These are phyloP conservation scores for Bryoglossum gracile DNA, from an alignment of 495 filamentous ascomycete genomes.

Conservation along the genomic window DNA sequence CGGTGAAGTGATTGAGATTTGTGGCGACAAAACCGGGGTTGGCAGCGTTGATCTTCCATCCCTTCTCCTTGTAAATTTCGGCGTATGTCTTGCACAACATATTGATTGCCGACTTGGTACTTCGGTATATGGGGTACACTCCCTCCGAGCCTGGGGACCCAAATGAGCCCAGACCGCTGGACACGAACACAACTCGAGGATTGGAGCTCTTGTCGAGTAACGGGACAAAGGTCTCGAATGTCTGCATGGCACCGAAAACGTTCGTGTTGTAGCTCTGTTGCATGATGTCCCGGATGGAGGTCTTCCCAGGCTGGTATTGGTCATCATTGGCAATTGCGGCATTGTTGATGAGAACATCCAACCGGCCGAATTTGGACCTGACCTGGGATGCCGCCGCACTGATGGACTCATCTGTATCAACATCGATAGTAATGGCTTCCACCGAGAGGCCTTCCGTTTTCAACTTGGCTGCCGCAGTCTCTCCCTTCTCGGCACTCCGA, in stretches of 20 bases:
- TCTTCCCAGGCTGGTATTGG: slow-evolving; percentile 6
- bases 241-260: slow-evolving; percentile 41
- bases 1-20: slow-evolving; percentile 24
- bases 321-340: slow-evolving; percentile 34
- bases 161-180: slow-evolving; percentile 21
- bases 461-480: slow-evolving; percentile 31
- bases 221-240: slow-evolving; percentile 36
- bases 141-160: slow-evolving; percentile 21
- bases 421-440: slow-evolving; percentile 38
- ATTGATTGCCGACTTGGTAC: slow-evolving; percentile 52
- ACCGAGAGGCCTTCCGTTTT: slow-evolving; percentile 32
- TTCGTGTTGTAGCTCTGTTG: slow-evolving; percentile 51
- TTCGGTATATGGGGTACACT: slow-evolving; percentile 36
- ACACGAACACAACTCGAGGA: slow-evolving; percentile 43
- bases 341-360: slow-evolving; percentile 56
- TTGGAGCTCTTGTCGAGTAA: slow-evolving; percentile 37
- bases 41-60: slow-evolving; percentile 51
- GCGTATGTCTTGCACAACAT: slow-evolving; percentile 57
- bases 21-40: slow-evolving; percentile 52
- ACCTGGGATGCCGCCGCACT: slow-evolving; percentile 30
- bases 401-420: slow-evolving; percentile 40
- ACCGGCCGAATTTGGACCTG: slow-evolving; percentile 28
- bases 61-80: slow-evolving; percentile 43
- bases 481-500: slow-evolving; percentile 34
- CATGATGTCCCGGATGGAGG: slow-evolving; percentile 33